A percentile compares a stretch with the other conserved stretches of the same genome.
These are phyloP conservation scores for Aschersonia sp. DNA, from an alignment of 2,329 filamentous ascomycete genomes.

Conservation along the genomic window DNA sequence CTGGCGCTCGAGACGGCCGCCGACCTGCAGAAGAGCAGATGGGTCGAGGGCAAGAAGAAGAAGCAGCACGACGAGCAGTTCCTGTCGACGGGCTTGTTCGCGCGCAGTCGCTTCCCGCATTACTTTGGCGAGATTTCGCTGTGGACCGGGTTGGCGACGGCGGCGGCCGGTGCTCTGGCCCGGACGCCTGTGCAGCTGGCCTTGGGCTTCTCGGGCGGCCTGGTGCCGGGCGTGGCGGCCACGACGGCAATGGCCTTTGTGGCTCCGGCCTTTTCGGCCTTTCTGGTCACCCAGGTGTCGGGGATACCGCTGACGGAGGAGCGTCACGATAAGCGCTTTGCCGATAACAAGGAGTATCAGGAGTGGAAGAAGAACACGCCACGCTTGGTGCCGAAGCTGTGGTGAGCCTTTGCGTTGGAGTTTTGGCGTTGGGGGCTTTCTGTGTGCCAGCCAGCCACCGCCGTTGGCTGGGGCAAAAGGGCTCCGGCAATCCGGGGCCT, in stretches of 20 bases:
- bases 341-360: conserved; percentile 49
- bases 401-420: conserved; percentile 5
- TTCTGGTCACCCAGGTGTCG: conserved; percentile 47
- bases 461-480: too few relatives aligned
- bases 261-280: conserved; percentile 50
- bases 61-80: conserved; percentile 57
- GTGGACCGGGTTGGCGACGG: conserved; percentile 52
- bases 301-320: conserved; percentile 52
- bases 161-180: conserved; percentile 40
- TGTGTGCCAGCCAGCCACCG: too few relatives aligned
- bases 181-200: conserved; percentile 38
- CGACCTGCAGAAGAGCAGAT: conserved; percentile 48
- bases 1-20: conserved; percentile 46
- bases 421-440: too few relatives aligned
- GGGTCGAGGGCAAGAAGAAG: conserved; percentile 44
- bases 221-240: conserved; percentile 10
- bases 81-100: conserved; percentile 48
- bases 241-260: conserved; percentile 31
- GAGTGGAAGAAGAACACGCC: conserved; percentile 54
- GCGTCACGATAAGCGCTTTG: conserved; percentile 54
- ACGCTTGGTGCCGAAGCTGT: conserved; percentile 48
- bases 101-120: conserved; percentile 42
- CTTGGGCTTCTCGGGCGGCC: conserved; percentile 34
- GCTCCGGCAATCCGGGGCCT: too few relatives aligned
- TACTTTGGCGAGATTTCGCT: conserved; percentile 60